A percentile compares a stretch with the other conserved stretches of the same genome.
Evolutionary conservation across 352 stramenopile genomes (phyloP).

Genomic region (Globisporangium takayamanum): DNA sequence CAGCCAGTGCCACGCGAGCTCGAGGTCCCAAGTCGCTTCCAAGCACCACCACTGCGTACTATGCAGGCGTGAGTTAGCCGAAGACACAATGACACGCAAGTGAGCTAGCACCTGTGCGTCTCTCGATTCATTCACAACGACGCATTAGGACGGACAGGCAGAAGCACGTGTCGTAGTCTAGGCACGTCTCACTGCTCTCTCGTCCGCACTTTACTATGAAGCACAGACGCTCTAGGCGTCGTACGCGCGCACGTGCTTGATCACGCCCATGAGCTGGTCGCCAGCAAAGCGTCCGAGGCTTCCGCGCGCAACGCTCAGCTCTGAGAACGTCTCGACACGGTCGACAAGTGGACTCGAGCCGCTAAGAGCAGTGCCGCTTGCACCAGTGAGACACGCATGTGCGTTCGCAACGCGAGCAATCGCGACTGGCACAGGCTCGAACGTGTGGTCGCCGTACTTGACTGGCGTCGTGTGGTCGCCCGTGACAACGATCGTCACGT

Average conservation of each 20-base stretch:
- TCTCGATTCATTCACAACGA: too few species aligned
- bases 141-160: too few species aligned
- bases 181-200: too few species aligned
- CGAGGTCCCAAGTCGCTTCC: slow-evolving; percentile 33
- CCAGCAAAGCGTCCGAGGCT: slow-evolving; percentile 73
- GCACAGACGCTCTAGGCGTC: neutral
- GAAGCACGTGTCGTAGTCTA: too few species aligned
- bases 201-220: too few species aligned
- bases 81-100: too few species aligned
- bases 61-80: neutral
- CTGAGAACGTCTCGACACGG: slow-evolving; percentile 50
- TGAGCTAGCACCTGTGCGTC: too few species aligned
- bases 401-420: slow-evolving; percentile 50
- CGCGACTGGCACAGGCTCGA: slow-evolving; percentile 79
- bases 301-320: slow-evolving; percentile 60
- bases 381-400: slow-evolving; percentile 15
- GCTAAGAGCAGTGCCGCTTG: neutral
- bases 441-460: slow-evolving; percentile 84
- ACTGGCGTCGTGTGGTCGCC: slow-evolving; percentile 85
- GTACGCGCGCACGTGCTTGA: slow-evolving; percentile 36
- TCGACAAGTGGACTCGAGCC: slow-evolving; percentile 31
- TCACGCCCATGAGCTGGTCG: slow-evolving; percentile 79
- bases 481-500: slow-evolving; percentile 82
- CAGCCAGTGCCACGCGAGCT: slow-evolving; percentile 46
- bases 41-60: slow-evolving; percentile 1